Conservation (phyloP, 2,329 filamentous ascomycete species). For the Blastomyces percursus region DNA sequence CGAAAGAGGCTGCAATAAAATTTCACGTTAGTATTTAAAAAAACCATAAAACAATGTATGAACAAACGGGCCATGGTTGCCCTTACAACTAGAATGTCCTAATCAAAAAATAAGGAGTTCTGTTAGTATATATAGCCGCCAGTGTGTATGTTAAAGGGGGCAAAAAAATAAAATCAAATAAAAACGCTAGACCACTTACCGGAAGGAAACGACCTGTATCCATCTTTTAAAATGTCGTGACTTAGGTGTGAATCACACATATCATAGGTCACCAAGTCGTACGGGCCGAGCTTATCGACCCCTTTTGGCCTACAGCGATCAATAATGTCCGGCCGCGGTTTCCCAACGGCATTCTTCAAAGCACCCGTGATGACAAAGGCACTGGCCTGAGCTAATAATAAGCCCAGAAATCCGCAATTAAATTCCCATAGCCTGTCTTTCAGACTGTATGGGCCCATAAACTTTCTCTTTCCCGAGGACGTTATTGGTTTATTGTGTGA, state of each 20-base stretch:
- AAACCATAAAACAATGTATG: constrained; percentile 12
- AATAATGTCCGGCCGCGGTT: constrained; percentile 50
- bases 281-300: constrained; percentile 25
- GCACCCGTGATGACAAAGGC: constrained; percentile 48
- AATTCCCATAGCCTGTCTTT: constrained; percentile 51
- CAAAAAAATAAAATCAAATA: too few relatives aligned
- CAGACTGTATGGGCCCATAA: constrained; percentile 40
- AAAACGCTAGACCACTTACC: constrained; percentile 24
- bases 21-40: constrained; percentile 10
- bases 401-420: constrained; percentile 49
- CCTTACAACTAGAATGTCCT: constrained; percentile 42
- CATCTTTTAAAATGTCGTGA: constrained; percentile 44
- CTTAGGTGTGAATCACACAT: constrained; percentile 19
- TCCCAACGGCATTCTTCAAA: constrained; percentile 49
- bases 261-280: constrained; percentile 2
- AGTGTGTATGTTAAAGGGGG: not conserved
- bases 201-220: constrained; percentile 49
- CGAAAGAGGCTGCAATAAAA: constrained; percentile 41
- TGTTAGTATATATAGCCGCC: constrained; percentile 8
- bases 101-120: constrained; percentile 4
- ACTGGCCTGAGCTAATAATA: constrained; percentile 43
- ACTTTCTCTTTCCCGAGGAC: constrained; percentile 25
- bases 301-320: constrained; percentile 39
- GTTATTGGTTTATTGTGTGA: constrained; percentile 38
- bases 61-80: constrained; percentile 6